Evolutionary conservation across 169 alveolate genomes (phyloP).

Genomic region (Plasmodium gaboni): DNA sequence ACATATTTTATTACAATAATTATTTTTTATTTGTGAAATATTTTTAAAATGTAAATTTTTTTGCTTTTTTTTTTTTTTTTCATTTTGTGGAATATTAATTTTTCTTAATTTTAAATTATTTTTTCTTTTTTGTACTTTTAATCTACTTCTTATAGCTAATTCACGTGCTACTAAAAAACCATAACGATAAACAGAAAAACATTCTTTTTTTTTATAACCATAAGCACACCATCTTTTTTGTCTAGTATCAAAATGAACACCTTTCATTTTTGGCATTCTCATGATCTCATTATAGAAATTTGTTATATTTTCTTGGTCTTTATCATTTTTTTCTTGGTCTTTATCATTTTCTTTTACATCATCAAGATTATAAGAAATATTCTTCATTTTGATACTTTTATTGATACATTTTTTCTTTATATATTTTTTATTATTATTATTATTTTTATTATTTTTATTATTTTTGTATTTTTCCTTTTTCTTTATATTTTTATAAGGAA

Average conservation of each 20-base stretch:
- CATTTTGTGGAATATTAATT: not conserved
- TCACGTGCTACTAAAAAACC: constrained; percentile 75
- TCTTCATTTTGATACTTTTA: not conserved
- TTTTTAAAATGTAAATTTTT: not conserved
- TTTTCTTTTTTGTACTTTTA: constrained; percentile 61
- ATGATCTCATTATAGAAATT: constrained; percentile 31
- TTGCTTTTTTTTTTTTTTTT: not conserved
- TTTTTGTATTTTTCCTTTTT: no score
- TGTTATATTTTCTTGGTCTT: constrained; percentile 10
- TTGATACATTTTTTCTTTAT: not conserved
- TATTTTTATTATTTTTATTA: not conserved
- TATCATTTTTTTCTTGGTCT: constrained; percentile 6
- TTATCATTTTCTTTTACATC: constrained; percentile 1
- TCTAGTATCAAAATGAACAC: constrained; percentile 73
- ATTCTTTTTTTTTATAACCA: constrained; percentile 74
- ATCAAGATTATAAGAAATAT: constrained; percentile 1
- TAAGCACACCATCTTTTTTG: constrained; percentile 77
- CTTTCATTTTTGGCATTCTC: constrained; percentile 75
- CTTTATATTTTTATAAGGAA: no score
- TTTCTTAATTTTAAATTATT: constrained; percentile 39
- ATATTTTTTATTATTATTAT: not conserved
- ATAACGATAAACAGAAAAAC: constrained; percentile 71
- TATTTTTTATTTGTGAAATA: not conserved
- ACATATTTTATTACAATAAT: not conserved
- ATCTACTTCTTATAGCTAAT: constrained; percentile 64